These are phyloP conservation scores for Neonectria ditissima DNA, from an alignment of 2,329 filamentous ascomycete genomes.

Conservation along the genomic window DNA sequence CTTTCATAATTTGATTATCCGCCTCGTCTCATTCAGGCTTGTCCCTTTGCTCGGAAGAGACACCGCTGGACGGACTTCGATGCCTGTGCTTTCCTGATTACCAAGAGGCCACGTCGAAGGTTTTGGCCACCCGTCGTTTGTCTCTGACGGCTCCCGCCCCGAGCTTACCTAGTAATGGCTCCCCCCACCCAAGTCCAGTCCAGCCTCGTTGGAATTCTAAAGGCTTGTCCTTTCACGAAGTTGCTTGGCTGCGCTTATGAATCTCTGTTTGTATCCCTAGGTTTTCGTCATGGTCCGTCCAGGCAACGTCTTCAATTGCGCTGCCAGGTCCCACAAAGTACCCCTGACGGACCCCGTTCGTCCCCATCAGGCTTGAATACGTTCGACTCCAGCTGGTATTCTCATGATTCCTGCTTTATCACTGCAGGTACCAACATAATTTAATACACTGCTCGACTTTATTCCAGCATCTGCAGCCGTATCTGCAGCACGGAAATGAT, in stretches of 20 bases:
- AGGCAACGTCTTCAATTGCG: neutral
- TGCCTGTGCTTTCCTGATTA: constrained; percentile 17
- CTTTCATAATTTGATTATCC: neutral
- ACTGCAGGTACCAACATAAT: neutral
- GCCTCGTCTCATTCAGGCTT: neutral
- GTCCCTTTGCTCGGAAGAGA: constrained; percentile 1
- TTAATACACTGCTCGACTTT: no score
- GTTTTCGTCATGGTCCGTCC: constrained; percentile 4
- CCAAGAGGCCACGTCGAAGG: constrained; percentile 26
- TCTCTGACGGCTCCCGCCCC: constrained; percentile 10
- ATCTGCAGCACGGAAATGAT: neutral
- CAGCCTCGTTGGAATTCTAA: constrained; percentile 7
- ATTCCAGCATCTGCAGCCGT: neutral
- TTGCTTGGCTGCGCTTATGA: neutral
- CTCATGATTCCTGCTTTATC: neutral
- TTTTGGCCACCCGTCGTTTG: constrained; percentile 14
- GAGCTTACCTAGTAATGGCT: constrained; percentile 17
- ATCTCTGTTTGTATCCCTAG: neutral
- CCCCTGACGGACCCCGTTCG: neutral
- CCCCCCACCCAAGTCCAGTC: constrained; percentile 11
- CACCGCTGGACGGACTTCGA: neutral
- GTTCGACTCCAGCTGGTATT: neutral
- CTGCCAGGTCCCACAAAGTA: neutral
- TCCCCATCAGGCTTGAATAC: neutral
- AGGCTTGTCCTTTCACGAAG: neutral